Percentiles rank a stretch among this genome's conserved stretches.
These are phyloP conservation scores for Naganishia onofrii DNA, from an alignment of 768 basidiomycete species.

Conservation along the genomic window DNA sequence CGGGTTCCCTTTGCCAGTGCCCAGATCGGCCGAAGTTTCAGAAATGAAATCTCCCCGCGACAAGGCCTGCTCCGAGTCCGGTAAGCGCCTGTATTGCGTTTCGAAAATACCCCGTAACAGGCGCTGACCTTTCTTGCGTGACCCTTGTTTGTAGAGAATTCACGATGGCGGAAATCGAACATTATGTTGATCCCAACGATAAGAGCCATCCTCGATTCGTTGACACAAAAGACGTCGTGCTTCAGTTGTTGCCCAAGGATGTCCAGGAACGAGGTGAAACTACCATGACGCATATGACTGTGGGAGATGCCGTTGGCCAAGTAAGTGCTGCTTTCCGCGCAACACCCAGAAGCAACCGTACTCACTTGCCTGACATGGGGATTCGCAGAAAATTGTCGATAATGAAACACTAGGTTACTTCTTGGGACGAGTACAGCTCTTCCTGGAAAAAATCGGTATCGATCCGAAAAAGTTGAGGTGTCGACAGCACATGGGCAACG, in stretches of 20 bases:
- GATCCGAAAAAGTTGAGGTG: conserved; percentile 78
- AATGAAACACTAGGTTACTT: conserved; percentile 99
- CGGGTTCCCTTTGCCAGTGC: conserved; percentile 95
- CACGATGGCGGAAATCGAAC: conserved; percentile 99
- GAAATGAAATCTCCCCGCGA: conserved; percentile 96
- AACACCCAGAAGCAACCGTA: neutral
- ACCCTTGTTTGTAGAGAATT: conserved; percentile 62
- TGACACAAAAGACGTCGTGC: conserved; percentile 71
- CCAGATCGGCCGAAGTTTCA: conserved; percentile 91
- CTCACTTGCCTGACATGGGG: neutral
- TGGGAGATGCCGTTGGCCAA: conserved; percentile 82
- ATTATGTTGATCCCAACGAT: conserved; percentile 91
- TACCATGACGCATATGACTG: conserved; percentile 63
- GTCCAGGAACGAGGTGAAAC: conserved; percentile 75
- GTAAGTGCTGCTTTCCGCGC: conserved; percentile 35
- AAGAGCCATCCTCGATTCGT: conserved; percentile 81
- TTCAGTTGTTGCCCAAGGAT: conserved; percentile 75
- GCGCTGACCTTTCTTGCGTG: neutral
- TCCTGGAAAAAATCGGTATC: conserved; percentile 87
- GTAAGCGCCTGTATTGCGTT: conserved; percentile 35
- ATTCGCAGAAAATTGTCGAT: conserved; percentile 71
- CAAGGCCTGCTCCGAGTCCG: conserved; percentile 94
- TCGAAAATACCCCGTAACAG: neutral
- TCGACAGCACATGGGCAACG: conserved; percentile 97
- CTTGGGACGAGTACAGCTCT: conserved; percentile 83